Conservation (phyloP, 371 early-diverging fungal genomes). For the Umbelopsis sp. region DNA sequence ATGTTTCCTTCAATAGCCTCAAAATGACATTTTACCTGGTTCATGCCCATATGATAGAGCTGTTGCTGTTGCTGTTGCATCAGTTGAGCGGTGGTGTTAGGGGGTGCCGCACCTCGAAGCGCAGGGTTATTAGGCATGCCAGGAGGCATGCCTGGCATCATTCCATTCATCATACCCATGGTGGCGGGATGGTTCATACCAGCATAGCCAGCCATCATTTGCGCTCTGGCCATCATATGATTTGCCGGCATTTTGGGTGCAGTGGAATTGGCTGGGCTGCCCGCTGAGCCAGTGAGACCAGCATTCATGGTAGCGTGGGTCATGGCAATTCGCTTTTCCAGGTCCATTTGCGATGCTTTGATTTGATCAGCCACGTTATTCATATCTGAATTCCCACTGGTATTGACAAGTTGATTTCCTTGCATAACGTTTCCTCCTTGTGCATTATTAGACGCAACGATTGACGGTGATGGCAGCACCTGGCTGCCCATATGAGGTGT, state of each 20-base stretch:
- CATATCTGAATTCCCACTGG: neutral
- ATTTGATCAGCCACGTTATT: constrained; percentile 14
- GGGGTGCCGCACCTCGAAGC: neutral
- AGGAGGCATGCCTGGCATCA: constrained; percentile 13
- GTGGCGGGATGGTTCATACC: constrained; percentile 1
- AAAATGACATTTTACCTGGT: neutral
- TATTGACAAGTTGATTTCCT: neutral
- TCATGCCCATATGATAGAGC: constrained; percentile 5
- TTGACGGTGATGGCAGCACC: constrained; percentile 17
- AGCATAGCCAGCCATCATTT: constrained; percentile 1
- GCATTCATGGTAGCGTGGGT: constrained; percentile 11
- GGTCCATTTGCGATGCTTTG: constrained; percentile 5
- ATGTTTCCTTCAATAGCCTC: neutral
- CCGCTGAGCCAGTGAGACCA: constrained; percentile 1
- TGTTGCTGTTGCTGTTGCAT: constrained; percentile 18
- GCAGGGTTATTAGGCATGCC: neutral
- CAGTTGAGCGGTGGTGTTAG: neutral
- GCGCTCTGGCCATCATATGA: constrained; percentile 12
- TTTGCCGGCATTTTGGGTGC: neutral
- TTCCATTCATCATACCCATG: constrained; percentile 9
- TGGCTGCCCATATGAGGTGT: constrained; percentile 14
- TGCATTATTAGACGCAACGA: neutral
- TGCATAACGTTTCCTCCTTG: neutral
- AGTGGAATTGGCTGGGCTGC: neutral
- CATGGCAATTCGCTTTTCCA: constrained; percentile 5